phyloP scores from a whole-genome alignment of 2,329 filamentous ascomycete genomes.

The Penicillium sp. region DNA sequence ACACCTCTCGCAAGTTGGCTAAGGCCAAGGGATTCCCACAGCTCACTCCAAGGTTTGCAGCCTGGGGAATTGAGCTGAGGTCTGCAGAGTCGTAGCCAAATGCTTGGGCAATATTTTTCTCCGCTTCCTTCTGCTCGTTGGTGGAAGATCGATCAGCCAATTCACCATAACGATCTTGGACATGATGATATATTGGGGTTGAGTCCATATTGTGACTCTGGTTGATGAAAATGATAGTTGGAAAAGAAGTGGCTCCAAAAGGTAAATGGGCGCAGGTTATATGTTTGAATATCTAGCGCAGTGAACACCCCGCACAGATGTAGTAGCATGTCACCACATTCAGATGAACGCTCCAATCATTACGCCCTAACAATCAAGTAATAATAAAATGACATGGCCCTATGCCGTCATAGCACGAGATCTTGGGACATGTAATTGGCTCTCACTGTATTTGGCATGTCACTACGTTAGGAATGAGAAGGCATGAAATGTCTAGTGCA shows the following conservation, averaged over 20 bases:
- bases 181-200: neutral
- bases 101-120: conserved; percentile 1
- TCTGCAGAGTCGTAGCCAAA: neutral
- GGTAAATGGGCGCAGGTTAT: neutral
- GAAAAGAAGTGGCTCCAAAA: neutral
- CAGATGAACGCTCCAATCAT: neutral
- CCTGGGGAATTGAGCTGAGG: neutral
- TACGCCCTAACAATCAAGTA: neutral
- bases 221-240: too few relatives aligned
- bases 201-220: neutral
- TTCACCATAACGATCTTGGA: conserved; percentile 5
- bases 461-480: too few relatives aligned
- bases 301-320: neutral
- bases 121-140: neutral
- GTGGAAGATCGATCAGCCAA: neutral
- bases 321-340: neutral
- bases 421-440: too few relatives aligned
- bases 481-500: too few relatives aligned
- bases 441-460: too few relatives aligned
- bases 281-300: neutral
- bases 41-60: conserved; percentile 2
- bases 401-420: neutral
- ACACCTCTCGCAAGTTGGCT: neutral
- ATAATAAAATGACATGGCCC: neutral
- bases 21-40: neutral